These are phyloP conservation scores for Trifolium subterraneum DNA, from an alignment of 306 rosid species.

Conservation along the genomic window DNA sequence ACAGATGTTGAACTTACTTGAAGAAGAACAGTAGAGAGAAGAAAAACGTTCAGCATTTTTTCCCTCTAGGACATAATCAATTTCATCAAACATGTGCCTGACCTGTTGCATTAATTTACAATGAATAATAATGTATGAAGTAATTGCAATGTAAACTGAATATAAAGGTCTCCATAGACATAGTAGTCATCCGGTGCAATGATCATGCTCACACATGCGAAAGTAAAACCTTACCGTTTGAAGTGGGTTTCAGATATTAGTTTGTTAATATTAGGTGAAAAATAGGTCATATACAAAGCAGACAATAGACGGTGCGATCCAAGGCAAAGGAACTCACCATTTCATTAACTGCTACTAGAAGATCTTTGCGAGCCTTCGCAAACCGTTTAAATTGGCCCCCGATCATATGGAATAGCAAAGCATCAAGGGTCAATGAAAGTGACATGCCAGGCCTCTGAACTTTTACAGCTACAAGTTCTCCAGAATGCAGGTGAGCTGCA, in stretches of 20 bases:
- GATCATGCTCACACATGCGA: slow-evolving; percentile 7
- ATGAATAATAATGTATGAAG: slow-evolving; percentile 15
- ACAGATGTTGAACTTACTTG: slow-evolving; percentile 61
- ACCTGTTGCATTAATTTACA: slow-evolving; percentile 66
- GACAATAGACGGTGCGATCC: slow-evolving; percentile 14
- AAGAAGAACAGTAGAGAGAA: slow-evolving; percentile 65
- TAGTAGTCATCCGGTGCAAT: slow-evolving; percentile 10
- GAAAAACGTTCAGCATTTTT: slow-evolving; percentile 93
- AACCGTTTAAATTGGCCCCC: slow-evolving; percentile 92
- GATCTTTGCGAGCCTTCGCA: slow-evolving; percentile 91
- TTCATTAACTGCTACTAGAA: slow-evolving; percentile 94
- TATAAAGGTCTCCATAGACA: slow-evolving; percentile 24
- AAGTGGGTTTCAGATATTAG: slow-evolving; percentile 1
- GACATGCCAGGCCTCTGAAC: slow-evolving; percentile 99
- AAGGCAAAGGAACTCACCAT: slow-evolving; percentile 63
- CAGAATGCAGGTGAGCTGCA: slow-evolving; percentile 97
- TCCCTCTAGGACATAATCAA: slow-evolving; percentile 87
- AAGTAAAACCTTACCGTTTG: slow-evolving; percentile 12
- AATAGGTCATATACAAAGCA: slow-evolving; percentile 33
- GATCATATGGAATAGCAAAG: slow-evolving; percentile 91
- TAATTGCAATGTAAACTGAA: slow-evolving; percentile 38
- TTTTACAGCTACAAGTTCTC: slow-evolving; percentile 96
- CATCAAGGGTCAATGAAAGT: slow-evolving; percentile 92
- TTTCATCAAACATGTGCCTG: slow-evolving; percentile 99
- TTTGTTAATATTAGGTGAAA: slow-evolving; percentile 17